These are phyloP conservation scores for Allomyces macrogynus DNA, from an alignment of 192 early-diverging fungal genomes.

Conservation along the genomic window DNA sequence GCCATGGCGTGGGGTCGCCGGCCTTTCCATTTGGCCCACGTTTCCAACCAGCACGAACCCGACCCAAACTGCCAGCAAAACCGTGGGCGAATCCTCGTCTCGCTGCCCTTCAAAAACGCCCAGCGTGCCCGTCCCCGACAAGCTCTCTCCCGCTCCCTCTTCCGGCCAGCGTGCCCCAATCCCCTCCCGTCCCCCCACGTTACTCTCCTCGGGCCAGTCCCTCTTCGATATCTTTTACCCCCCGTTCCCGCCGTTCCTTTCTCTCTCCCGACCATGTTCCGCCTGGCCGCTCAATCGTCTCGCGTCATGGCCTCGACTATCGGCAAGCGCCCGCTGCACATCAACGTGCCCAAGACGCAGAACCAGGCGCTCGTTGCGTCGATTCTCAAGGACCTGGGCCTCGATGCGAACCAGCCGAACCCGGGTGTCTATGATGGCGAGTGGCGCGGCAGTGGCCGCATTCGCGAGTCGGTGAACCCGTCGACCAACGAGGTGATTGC, in stretches of 20 bases:
- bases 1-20: too few relatives aligned
- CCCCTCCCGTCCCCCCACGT: background rate
- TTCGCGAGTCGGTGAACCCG: conserved; percentile 42
- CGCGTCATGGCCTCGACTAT: background rate
- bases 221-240: background rate
- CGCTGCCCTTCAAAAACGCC: too few relatives aligned
- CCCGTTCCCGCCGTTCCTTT: background rate
- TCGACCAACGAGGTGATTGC: conserved; percentile 74
- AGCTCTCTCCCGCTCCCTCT: background rate
- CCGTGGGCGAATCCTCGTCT: too few relatives aligned
- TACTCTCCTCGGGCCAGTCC: background rate
- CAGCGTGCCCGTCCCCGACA: too few relatives aligned
- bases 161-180: background rate
- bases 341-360: background rate
- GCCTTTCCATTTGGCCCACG: too few relatives aligned
- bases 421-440: conserved; percentile 55
- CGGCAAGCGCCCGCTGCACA: background rate
- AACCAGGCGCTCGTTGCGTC: conserved; percentile 1
- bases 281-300: background rate
- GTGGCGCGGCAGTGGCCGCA: conserved; percentile 40
- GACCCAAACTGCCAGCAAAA: too few relatives aligned
- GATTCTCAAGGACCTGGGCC: conserved; percentile 33
- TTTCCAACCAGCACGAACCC: too few relatives aligned
- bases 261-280: background rate
- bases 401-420: conserved; percentile 34